Conservation (phyloP, 2,329 filamentous ascomycete species). For the Chaetomiaceae sp. region DNA sequence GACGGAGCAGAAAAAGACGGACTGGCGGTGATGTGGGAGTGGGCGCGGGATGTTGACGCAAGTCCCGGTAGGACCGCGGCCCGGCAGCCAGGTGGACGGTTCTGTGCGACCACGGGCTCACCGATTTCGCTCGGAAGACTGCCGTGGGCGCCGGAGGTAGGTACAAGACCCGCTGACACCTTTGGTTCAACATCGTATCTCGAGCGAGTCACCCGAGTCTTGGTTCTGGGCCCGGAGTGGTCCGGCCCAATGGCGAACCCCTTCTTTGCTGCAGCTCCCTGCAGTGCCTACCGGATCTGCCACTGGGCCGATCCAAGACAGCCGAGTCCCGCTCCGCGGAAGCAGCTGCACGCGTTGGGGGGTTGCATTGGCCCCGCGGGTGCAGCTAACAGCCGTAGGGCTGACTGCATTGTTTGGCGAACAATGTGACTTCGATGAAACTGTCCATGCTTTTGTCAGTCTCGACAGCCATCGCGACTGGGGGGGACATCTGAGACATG, state of each 20-base stretch:
- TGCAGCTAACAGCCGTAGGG: background rate
- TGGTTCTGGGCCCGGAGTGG: background rate
- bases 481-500: background rate
- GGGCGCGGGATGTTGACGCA: background rate
- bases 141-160: background rate
- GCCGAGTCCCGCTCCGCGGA: background rate
- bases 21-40: background rate
- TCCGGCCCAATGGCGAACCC: background rate
- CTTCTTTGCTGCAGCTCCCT: background rate
- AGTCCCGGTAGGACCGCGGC: background rate
- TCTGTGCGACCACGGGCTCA: background rate
- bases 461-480: background rate
- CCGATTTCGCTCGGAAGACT: background rate
- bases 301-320: constrained; percentile 2
- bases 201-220: background rate
- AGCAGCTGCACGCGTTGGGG: background rate
- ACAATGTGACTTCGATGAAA: background rate
- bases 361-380: constrained; percentile 1
- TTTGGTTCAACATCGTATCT: background rate
- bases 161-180: background rate
- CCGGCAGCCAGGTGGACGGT: background rate
- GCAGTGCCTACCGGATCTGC: background rate
- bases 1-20: background rate
- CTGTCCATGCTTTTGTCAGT: background rate
- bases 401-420: constrained; percentile 1